Evolutionary conservation across 768 basidiomycete genomes (phyloP).

Genomic region (Termitomyces sp.): DNA sequence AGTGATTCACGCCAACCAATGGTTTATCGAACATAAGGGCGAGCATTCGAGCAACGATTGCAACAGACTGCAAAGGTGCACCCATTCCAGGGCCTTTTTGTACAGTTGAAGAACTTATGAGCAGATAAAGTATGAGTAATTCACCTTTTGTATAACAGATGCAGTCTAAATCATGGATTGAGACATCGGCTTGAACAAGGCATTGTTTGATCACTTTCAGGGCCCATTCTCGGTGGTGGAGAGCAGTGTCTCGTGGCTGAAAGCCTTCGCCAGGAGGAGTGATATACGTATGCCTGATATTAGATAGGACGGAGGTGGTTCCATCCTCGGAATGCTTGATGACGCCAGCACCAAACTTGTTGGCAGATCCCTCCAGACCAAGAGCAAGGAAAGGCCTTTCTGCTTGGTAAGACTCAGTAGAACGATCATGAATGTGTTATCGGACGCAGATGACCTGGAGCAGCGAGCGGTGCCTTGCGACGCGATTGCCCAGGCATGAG

Average conservation of each 20-base stretch:
- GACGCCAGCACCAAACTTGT: conserved; percentile 93
- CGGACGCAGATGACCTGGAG: conserved; percentile 25
- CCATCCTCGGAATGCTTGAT: conserved; percentile 78
- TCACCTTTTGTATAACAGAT: conserved; percentile 96
- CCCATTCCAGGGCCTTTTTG: conserved; percentile 96
- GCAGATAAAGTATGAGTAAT: conserved; percentile 6
- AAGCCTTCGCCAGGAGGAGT: conserved; percentile 99
- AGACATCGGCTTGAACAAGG: conserved; percentile 57
- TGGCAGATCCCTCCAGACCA: conserved; percentile 96
- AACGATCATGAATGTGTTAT: not conserved
- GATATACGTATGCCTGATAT: conserved; percentile 96
- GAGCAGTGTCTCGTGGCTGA: conserved; percentile 90
- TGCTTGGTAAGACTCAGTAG: conserved; percentile 19
- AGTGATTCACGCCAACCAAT: conserved; percentile 97
- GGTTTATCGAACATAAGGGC: conserved; percentile 87
- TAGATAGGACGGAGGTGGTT: conserved; percentile 75
- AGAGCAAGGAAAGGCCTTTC: conserved; percentile 78
- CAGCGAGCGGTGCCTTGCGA: conserved; percentile 21
- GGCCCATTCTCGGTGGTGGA: conserved; percentile 94
- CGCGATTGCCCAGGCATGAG: conserved; percentile 21
- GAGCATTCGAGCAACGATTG: conserved; percentile 86
- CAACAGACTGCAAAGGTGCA: conserved; percentile 91
- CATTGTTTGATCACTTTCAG: conserved; percentile 77
- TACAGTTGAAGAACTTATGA: not conserved
- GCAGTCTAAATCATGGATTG: conserved; percentile 80